Evolutionary conservation across 2,329 filamentous ascomycete species (phyloP).

Genomic region (Simplicillium sp.): DNA sequence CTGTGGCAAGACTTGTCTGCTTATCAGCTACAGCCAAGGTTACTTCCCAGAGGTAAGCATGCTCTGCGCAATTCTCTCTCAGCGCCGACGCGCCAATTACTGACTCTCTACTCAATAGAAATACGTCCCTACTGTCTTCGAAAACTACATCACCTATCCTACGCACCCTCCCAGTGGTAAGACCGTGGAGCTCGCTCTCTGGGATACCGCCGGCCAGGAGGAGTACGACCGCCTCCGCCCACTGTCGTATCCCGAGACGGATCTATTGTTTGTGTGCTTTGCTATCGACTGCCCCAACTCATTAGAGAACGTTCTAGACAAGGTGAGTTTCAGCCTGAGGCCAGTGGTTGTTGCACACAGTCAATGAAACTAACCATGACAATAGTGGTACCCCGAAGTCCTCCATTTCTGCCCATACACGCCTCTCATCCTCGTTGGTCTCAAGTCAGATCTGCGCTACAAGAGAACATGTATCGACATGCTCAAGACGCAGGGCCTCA

Average conservation of each 20-base stretch:
- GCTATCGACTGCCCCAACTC: constrained; percentile 98
- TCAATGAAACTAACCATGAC: constrained; percentile 1
- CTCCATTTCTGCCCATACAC: constrained; percentile 98
- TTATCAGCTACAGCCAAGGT: constrained; percentile 98
- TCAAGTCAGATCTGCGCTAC: constrained; percentile 92
- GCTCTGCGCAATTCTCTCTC: not conserved
- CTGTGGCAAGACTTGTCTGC: constrained; percentile 94
- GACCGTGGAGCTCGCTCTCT: constrained; percentile 90
- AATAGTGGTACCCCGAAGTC: constrained; percentile 96
- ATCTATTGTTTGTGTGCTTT: constrained; percentile 97
- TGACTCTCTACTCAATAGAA: constrained; percentile 50
- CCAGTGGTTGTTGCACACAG: not conserved
- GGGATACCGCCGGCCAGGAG: constrained; percentile 98
- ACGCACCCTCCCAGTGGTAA: constrained; percentile 81
- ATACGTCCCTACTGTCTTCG: constrained; percentile 99
- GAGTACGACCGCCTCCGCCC: constrained; percentile 95
- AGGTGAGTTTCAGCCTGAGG: constrained; percentile 50
- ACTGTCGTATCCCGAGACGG: constrained; percentile 94
- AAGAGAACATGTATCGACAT: constrained; percentile 98
- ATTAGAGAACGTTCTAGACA: constrained; percentile 96
- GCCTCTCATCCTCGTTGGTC: constrained; percentile 85
- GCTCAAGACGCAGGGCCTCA: constrained; percentile 94
- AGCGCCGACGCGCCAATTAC: constrained; percentile 4
- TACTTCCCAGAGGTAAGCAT: constrained; percentile 89
- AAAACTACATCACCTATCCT: constrained; percentile 99